Percentiles rank a stretch among this genome's conserved stretches.
Conservation (phyloP, 1,139 yeast species). For the Magnusiomyces fungicola region DNA sequence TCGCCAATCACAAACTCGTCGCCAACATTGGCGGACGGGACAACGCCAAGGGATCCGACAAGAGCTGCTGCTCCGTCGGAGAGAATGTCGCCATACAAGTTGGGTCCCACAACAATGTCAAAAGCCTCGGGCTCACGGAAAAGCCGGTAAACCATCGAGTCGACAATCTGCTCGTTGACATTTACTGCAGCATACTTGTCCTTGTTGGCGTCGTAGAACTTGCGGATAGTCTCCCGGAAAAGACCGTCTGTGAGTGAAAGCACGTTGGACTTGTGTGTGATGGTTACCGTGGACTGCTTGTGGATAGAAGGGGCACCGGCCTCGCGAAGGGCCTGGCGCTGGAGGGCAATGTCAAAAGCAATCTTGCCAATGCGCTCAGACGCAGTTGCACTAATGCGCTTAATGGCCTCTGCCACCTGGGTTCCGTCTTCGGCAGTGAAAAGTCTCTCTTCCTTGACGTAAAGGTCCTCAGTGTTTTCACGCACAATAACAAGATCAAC, state of each 20-base stretch:
- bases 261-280: conserved; percentile 94
- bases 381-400: conserved; percentile 87
- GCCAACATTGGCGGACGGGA: conserved; percentile 97
- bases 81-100: conserved; percentile 92
- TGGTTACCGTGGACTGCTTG: conserved; percentile 65
- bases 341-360: conserved; percentile 87
- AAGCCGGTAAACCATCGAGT: conserved; percentile 98
- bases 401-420: conserved; percentile 93
- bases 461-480: conserved; percentile 95
- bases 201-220: conserved; percentile 61
- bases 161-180: conserved; percentile 93
- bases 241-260: conserved; percentile 77
- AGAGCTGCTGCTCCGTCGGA: conserved; percentile 99
- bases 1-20: conserved; percentile 95
- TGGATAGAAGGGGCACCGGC: conserved; percentile 42
- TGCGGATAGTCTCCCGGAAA: conserved; percentile 85
- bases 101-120: conserved; percentile 97
- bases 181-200: conserved; percentile 48
- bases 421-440: conserved; percentile 65
- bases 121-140: conserved; percentile 96
- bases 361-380: conserved; percentile 79
- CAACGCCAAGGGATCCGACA: conserved; percentile 96
- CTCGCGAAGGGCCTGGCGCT: conserved; percentile 77
- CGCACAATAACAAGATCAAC: conserved; percentile 97
- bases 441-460: conserved; percentile 84